phyloP scores from a whole-genome alignment of 2,329 filamentous ascomycete species.

The Fusarium piperis region DNA sequence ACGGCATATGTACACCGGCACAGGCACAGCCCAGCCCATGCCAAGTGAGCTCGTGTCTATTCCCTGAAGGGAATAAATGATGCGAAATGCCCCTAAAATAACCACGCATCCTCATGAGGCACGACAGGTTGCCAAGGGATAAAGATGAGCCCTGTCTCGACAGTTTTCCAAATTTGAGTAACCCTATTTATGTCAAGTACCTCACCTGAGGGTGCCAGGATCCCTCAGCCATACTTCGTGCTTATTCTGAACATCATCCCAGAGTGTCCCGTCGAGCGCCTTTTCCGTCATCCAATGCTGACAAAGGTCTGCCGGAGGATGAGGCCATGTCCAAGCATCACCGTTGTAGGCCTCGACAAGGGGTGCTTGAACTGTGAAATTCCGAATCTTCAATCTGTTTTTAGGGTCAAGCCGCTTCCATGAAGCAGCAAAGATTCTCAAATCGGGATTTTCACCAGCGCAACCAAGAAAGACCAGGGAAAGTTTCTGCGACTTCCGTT shows the following conservation, averaged over 20 bases:
- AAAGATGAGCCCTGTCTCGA: not conserved
- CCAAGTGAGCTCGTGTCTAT: not conserved
- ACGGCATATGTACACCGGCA: not conserved
- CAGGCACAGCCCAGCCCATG: not conserved
- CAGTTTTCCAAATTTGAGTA: not conserved
- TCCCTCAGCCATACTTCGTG: not conserved
- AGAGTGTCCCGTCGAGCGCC: slow-evolving; percentile 9
- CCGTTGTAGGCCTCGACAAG: not conserved
- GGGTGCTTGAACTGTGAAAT: not conserved
- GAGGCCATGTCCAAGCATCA: not conserved
- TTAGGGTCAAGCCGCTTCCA: slow-evolving; percentile 16
- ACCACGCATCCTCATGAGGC: not conserved
- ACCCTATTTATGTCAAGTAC: not conserved
- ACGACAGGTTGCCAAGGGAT: not conserved
- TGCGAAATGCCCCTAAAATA: not conserved
- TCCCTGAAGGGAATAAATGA: not conserved
- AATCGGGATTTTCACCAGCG: not conserved
- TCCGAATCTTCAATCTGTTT: not conserved
- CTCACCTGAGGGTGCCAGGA: not conserved
- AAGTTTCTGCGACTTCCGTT: not conserved
- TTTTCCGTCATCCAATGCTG: slow-evolving; percentile 15
- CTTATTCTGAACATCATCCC: not conserved
- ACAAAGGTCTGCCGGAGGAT: not conserved
- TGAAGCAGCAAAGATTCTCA: not conserved
- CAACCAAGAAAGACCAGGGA: slow-evolving; percentile 8